Evolutionary conservation across 2,329 filamentous ascomycete species (phyloP).

Genomic region (Diaporthe batatas): DNA sequence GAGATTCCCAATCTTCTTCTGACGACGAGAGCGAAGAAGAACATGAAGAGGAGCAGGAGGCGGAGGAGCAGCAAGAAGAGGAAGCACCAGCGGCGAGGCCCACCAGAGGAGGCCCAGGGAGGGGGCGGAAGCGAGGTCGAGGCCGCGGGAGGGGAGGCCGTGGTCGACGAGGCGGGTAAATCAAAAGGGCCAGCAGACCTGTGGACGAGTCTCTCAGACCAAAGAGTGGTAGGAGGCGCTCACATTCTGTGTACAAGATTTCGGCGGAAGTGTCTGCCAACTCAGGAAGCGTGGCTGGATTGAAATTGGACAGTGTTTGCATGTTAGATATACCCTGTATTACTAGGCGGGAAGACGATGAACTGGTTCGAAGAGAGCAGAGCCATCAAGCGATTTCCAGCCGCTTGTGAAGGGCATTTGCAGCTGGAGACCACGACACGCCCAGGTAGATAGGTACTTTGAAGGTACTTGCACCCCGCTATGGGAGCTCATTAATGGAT

Average conservation of each 20-base stretch:
- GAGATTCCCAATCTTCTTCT: slow-evolving; percentile 48
- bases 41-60: slow-evolving; percentile 11
- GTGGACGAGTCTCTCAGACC: not conserved
- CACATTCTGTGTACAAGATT: not conserved
- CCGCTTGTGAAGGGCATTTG: not conserved
- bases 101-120: slow-evolving; percentile 51
- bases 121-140: slow-evolving; percentile 52
- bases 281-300: not conserved
- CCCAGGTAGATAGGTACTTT: not conserved
- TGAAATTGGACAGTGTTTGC: not conserved
- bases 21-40: slow-evolving; percentile 46
- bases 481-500: not conserved
- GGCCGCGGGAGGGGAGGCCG: slow-evolving; percentile 49
- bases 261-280: not conserved
- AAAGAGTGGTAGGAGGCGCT: not conserved
- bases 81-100: slow-evolving; percentile 54
- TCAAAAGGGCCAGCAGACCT: not conserved
- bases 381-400: not conserved
- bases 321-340: slow-evolving; percentile 40
- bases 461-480: slow-evolving; percentile 16
- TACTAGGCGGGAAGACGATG: slow-evolving; percentile 16
- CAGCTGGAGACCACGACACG: not conserved
- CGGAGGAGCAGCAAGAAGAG: slow-evolving; percentile 50
- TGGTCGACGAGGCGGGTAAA: slow-evolving; percentile 34
- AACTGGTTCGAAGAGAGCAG: not conserved